phyloP scores from a whole-genome alignment of 805 yeast genomes.

The Cyberlindnera veronae region DNA sequence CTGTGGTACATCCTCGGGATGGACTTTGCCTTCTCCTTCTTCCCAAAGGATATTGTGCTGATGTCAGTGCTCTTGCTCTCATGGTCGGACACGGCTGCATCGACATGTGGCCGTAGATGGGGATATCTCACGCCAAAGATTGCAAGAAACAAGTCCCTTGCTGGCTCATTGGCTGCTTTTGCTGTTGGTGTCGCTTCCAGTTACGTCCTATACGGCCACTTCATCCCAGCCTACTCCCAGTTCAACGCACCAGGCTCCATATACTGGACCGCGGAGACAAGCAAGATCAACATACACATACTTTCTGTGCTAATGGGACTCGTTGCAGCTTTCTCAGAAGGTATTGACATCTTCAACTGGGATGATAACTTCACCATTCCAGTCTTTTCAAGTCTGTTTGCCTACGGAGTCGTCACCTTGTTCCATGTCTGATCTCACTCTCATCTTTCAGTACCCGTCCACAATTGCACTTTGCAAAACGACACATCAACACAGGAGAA shows the following conservation, averaged over 20 bases:
- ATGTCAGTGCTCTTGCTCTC: constrained; percentile 77
- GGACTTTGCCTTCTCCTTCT: constrained; percentile 60
- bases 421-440: constrained; percentile 23
- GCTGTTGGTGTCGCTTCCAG: constrained; percentile 65
- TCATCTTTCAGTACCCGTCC: neutral
- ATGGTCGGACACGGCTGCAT: constrained; percentile 98
- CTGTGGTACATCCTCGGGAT: constrained; percentile 85
- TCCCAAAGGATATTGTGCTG: constrained; percentile 77
- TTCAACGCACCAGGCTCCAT: constrained; percentile 56
- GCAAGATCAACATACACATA: constrained; percentile 48
- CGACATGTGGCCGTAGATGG: constrained; percentile 83
- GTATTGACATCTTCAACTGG: constrained; percentile 66
- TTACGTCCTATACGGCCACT: constrained; percentile 64
- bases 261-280: constrained; percentile 61
- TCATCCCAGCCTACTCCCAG: constrained; percentile 59
- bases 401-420: constrained; percentile 44
- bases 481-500: too few species aligned
- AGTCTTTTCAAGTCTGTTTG: constrained; percentile 67
- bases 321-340: constrained; percentile 84
- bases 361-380: constrained; percentile 97
- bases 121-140: constrained; percentile 83
- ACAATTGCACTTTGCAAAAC: too few species aligned
- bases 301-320: constrained; percentile 68
- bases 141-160: constrained; percentile 72
- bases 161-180: constrained; percentile 89